These are phyloP conservation scores for Nothophoma quercina DNA, from an alignment of 2,329 filamentous ascomycete genomes.

Conservation along the genomic window DNA sequence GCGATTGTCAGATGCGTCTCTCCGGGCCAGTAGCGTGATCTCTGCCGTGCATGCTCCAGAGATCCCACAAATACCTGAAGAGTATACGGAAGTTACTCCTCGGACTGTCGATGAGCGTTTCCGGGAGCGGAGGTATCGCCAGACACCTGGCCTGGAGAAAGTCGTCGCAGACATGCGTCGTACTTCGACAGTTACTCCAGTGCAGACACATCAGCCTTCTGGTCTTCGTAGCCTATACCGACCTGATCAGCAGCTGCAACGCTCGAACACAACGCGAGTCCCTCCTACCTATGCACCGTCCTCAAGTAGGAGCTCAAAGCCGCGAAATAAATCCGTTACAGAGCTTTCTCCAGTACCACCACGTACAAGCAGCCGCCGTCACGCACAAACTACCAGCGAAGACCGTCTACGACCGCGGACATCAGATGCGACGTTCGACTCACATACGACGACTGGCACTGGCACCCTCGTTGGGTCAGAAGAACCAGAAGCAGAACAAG, in stretches of 20 bases:
- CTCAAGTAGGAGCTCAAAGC: slow-evolving; percentile 9
- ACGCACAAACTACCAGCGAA: slow-evolving; percentile 20
- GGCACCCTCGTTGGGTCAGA: slow-evolving; percentile 1
- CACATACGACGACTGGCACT: neutral
- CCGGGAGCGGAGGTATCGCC: slow-evolving; percentile 8
- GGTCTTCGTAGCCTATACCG: slow-evolving; percentile 34
- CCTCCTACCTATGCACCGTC: slow-evolving; percentile 25
- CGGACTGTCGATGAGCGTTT: slow-evolving; percentile 16
- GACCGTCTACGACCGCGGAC: neutral
- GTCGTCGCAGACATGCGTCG: neutral
- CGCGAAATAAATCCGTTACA: slow-evolving; percentile 12
- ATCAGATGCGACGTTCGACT: neutral
- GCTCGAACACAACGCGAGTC: slow-evolving; percentile 20
- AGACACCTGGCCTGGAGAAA: slow-evolving; percentile 1
- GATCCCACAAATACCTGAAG: slow-evolving; percentile 33
- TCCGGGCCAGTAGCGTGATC: slow-evolving; percentile 26
- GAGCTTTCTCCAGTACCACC: slow-evolving; percentile 22
- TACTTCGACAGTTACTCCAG: slow-evolving; percentile 15
- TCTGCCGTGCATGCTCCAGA: slow-evolving; percentile 23
- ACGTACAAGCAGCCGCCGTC: slow-evolving; percentile 27
- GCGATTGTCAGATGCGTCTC: slow-evolving; percentile 41
- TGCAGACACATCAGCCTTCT: slow-evolving; percentile 23
- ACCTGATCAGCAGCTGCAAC: slow-evolving; percentile 15
- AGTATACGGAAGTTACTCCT: slow-evolving; percentile 16
- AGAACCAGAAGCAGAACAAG: neutral